Percentiles rank a stretch among this genome's conserved stretches.
Evolutionary conservation across 2,329 filamentous ascomycete genomes (phyloP).

Genomic region (Claviceps sp.): DNA sequence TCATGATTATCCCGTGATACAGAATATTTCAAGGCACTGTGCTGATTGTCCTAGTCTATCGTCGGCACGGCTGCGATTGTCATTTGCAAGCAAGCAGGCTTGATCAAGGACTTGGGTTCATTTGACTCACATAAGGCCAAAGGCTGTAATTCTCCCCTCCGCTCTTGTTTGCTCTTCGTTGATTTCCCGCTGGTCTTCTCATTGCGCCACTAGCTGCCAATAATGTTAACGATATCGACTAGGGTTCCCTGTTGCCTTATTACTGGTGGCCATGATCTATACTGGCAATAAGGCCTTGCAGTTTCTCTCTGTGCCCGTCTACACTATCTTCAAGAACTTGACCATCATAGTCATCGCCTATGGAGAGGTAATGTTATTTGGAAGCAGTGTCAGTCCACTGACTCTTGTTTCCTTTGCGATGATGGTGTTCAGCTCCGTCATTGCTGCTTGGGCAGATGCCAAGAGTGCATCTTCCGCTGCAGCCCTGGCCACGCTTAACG

Average conservation of each 20-base stretch:
- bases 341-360: conserved; percentile 98
- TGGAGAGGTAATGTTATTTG: conserved; percentile 96
- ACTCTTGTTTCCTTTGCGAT: conserved; percentile 87
- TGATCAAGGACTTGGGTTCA: conserved; percentile 69
- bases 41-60: conserved; percentile 46
- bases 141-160: conserved; percentile 53
- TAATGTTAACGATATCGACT: background rate
- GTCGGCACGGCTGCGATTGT: conserved; percentile 82
- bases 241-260: conserved; percentile 94
- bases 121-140: conserved; percentile 84
- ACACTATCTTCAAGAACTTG: conserved; percentile 99
- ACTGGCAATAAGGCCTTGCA: conserved; percentile 92
- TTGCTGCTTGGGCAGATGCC: conserved; percentile 94
- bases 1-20: background rate
- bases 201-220: background rate
- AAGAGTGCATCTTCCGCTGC: conserved; percentile 48
- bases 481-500: conserved; percentile 78
- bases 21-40: background rate
- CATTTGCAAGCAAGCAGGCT: conserved; percentile 61
- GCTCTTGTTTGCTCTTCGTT: background rate
- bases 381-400: conserved; percentile 80
- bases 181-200: background rate
- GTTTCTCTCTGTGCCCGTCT: conserved; percentile 93
- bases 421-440: conserved; percentile 89
- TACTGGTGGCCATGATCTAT: conserved; percentile 98